These are phyloP conservation scores for Sordariomycetes sp. DNA, from an alignment of 2,329 filamentous ascomycete genomes.

Conservation along the genomic window DNA sequence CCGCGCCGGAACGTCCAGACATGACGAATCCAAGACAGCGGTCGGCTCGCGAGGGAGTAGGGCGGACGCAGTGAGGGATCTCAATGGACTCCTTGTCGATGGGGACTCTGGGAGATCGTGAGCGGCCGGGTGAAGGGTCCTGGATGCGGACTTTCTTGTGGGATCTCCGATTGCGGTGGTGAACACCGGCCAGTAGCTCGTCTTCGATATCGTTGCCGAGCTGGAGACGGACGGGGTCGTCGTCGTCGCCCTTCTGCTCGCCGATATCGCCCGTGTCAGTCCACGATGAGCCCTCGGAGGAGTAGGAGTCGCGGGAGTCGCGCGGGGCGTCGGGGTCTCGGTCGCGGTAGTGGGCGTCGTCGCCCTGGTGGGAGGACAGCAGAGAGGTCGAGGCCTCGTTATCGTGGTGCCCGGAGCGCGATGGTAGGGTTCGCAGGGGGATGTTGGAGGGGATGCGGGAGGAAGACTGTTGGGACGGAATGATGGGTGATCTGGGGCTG, in stretches of 20 bases:
- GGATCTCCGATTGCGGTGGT: constrained; percentile 32
- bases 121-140: constrained; percentile 27
- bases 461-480: constrained; percentile 66
- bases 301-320: constrained; percentile 32
- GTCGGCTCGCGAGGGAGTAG: constrained; percentile 56
- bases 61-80: constrained; percentile 60
- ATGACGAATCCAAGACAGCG: constrained; percentile 75
- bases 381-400: constrained; percentile 35
- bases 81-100: constrained; percentile 70
- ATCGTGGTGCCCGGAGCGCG: constrained; percentile 21
- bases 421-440: constrained; percentile 67
- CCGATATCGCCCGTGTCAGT: constrained; percentile 92
- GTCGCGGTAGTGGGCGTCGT: constrained; percentile 30
- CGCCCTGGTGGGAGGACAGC: constrained; percentile 29
- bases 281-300: constrained; percentile 67
- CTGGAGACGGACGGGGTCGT: constrained; percentile 70
- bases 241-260: constrained; percentile 76
- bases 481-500: constrained; percentile 76
- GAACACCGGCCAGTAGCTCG: constrained; percentile 43
- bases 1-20: constrained; percentile 66
- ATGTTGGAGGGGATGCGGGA: constrained; percentile 74
- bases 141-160: constrained; percentile 64
- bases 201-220: constrained; percentile 58
- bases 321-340: constrained; percentile 38
- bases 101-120: constrained; percentile 27